A percentile compares a stretch with the other conserved stretches of the same genome.
These are phyloP conservation scores for Mycena leptocephala DNA, from an alignment of 768 basidiomycete species.

Conservation along the genomic window DNA sequence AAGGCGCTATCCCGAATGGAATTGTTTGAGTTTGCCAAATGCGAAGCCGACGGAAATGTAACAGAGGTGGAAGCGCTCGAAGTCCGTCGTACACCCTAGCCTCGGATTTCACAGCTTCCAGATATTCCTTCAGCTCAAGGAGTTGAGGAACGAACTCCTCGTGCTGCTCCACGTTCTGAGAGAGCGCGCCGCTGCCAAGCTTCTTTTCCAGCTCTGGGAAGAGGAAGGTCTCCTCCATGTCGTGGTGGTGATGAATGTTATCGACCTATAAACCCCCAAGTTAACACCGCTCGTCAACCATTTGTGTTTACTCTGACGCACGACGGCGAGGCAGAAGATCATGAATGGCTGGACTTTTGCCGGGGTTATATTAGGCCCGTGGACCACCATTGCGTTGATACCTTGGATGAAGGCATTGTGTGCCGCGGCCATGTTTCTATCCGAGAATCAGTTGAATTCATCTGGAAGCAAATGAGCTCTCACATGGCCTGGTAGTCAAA, in stretches of 20 bases:
- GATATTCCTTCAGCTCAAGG: slow-evolving; percentile 30
- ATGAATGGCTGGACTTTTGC: slow-evolving; percentile 38
- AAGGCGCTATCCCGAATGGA: too few species aligned
- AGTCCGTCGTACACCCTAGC: slow-evolving; percentile 23
- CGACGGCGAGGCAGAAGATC: slow-evolving; percentile 34
- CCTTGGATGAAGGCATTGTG: slow-evolving; percentile 44
- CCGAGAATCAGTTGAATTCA: neutral
- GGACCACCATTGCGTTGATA: slow-evolving; percentile 37
- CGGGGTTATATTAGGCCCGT: slow-evolving; percentile 29
- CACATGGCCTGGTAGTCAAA: slow-evolving; percentile 28
- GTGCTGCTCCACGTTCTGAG: slow-evolving; percentile 39
- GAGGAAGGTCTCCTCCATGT: slow-evolving; percentile 37
- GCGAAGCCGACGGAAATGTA: too few species aligned
- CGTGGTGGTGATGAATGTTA: slow-evolving; percentile 39
- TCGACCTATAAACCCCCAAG: slow-evolving; percentile 1
- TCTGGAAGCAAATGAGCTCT: neutral
- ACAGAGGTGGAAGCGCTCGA: too few species aligned
- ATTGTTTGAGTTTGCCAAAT: too few species aligned
- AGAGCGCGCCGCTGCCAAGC: slow-evolving; percentile 30
- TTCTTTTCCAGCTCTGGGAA: slow-evolving; percentile 39
- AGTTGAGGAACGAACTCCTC: slow-evolving; percentile 32
- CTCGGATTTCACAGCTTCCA: slow-evolving; percentile 22
- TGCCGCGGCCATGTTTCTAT: slow-evolving; percentile 39
- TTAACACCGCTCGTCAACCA: too few species aligned
- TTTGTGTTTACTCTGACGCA: neutral